Evolutionary conservation across 768 basidiomycete genomes (phyloP).

Genomic region (Cystofilobasidium ferigula): DNA sequence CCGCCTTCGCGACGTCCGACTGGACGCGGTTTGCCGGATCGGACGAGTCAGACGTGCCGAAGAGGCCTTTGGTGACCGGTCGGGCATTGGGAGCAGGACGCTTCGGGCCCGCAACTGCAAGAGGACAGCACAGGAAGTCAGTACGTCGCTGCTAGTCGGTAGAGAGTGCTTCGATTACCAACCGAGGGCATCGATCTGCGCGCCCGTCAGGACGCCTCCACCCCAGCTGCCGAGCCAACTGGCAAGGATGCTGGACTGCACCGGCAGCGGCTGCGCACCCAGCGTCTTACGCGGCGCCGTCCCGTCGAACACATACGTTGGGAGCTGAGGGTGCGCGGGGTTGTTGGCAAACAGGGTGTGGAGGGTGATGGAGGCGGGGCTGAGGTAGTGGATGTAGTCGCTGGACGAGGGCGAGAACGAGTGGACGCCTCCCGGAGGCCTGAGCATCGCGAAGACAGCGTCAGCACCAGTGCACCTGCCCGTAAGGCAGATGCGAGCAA

Average conservation of each 20-base stretch:
- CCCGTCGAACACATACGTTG: conserved; percentile 27
- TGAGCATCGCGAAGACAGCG: not conserved
- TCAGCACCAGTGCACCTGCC: not conserved
- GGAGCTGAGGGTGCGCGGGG: conserved; percentile 35
- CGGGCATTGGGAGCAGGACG: conserved; percentile 29
- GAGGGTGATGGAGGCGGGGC: conserved; percentile 35
- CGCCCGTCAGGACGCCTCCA: conserved; percentile 37
- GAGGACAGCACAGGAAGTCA: not conserved
- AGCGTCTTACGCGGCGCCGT: conserved; percentile 29
- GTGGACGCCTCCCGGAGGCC: not conserved
- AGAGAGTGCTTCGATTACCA: conserved; percentile 10
- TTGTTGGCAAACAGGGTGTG: conserved; percentile 37
- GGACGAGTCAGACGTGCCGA: not conserved
- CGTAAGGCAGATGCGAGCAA: not conserved
- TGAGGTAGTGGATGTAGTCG: conserved; percentile 37
- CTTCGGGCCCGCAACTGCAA: conserved; percentile 38
- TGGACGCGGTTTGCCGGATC: not conserved
- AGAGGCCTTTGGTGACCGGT: conserved; percentile 1
- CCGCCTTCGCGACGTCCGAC: not conserved
- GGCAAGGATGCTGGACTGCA: conserved; percentile 30
- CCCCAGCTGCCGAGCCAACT: conserved; percentile 39
- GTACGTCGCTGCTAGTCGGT: not conserved
- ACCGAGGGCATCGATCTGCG: conserved; percentile 37
- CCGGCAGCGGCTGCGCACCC: conserved; percentile 35
- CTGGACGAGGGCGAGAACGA: conserved; percentile 28